Conservation (phyloP, 441 rosid species). For the Pelargonium fulgidum region DNA sequence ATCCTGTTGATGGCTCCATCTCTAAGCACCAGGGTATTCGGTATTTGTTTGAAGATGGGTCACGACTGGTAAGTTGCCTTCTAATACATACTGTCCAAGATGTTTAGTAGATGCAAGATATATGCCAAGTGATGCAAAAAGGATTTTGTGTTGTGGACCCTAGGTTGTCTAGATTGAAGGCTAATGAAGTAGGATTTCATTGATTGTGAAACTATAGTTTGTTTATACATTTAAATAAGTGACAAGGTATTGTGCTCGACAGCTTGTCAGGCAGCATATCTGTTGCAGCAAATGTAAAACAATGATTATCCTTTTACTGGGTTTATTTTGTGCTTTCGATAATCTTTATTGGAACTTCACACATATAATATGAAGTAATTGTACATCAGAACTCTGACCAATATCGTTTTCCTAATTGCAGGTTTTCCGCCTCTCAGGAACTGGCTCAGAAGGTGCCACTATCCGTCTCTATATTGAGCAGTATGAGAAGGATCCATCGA, state of each 20-base stretch:
- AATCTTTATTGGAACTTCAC: too few relatives aligned
- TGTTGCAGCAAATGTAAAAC: too few relatives aligned
- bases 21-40: constrained; percentile 93
- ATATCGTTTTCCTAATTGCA: constrained; percentile 19
- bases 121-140: background rate
- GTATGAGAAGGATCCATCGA: constrained; percentile 84
- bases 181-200: background rate
- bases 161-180: background rate
- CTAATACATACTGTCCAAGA: background rate
- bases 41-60: constrained; percentile 88
- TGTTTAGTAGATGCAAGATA: background rate
- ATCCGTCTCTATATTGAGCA: constrained; percentile 94
- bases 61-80: constrained; percentile 62
- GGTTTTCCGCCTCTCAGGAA: constrained; percentile 97
- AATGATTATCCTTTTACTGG: too few relatives aligned
- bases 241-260: too few relatives aligned
- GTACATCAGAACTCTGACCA: too few relatives aligned
- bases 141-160: background rate
- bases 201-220: too few relatives aligned
- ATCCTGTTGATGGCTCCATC: constrained; percentile 91
- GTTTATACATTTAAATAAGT: too few relatives aligned
- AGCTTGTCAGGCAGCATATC: too few relatives aligned
- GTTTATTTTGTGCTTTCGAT: too few relatives aligned
- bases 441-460: constrained; percentile 98
- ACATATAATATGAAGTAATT: too few relatives aligned